Evolutionary conservation across 139 green algal genomes (phyloP), one percentile per base, ranked within the genome.

Genomic region (Chlorella sp.): DNA sequence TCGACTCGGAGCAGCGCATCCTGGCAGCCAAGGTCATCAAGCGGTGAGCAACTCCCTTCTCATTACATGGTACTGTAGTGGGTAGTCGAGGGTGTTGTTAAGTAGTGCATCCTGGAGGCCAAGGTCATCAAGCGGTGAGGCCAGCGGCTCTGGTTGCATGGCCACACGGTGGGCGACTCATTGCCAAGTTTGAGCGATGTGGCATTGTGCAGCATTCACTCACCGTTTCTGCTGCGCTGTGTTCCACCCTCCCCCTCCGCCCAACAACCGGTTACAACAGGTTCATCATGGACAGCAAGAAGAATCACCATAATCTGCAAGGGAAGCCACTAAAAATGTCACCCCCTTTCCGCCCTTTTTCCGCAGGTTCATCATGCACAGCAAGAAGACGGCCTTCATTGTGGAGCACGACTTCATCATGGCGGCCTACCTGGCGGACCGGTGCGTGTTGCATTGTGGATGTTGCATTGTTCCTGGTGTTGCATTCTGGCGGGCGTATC

Each of bases 361-460:
- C n/a, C 20, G 43, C 82, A 86, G 82, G 58, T 99, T 98, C 91
- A 98, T 99, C 92, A 98, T 99, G 94, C 97, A 99, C 90, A 84
- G 84, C 84, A 98, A 99, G 94, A 99, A 99, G 94, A 99, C 96
- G 16, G 97, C 97, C 32, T 99, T 99, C 90, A 95, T 99, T 19
- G 97, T 99, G 87, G 97, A 99, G 95, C 97, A 99, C 91, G 97
- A 99, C 84, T 99, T 99, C 94, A 99, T 99, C 96, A 99, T 99
- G 97, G 96, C 97, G 41, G 97, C 97, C 19, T 99, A 99, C 92
- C 93, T 99, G 73, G 97, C 97, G 26, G 97, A 99, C 92, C 87
- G 91, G 72, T 78, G 72, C 16, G 11, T 60, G 51, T 60, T 11
- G 51, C 51, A 60, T 60, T 60, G 8, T 54, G 2, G 11, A 11